Percentiles rank a stretch among this genome's conserved stretches.
Conservation (phyloP, 1,284 basidiomycete species). For the Prillingera fragicola region DNA sequence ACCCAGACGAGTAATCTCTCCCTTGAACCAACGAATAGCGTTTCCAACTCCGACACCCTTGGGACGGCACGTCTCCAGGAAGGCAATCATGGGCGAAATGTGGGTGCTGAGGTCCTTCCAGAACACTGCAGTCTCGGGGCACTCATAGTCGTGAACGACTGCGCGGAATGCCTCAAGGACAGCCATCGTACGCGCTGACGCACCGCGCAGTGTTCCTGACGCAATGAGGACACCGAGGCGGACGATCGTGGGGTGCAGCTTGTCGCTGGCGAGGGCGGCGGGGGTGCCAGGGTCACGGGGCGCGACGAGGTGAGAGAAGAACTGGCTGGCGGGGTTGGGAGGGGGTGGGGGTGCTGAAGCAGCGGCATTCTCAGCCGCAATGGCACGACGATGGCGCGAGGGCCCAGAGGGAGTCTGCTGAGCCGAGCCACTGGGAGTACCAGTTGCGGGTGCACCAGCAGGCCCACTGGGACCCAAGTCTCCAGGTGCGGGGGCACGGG, state of each 20-base stretch:
- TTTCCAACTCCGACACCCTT: constrained; percentile 49
- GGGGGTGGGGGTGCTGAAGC: constrained; percentile 18
- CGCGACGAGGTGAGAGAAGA: constrained; percentile 64
- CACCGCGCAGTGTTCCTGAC: constrained; percentile 42
- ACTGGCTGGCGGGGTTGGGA: constrained; percentile 15
- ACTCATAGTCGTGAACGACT: constrained; percentile 45
- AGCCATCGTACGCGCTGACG: constrained; percentile 50
- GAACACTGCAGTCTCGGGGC: constrained; percentile 42
- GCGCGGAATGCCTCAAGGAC: constrained; percentile 51
- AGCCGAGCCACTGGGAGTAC: neutral
- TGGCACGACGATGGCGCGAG: constrained; percentile 13
- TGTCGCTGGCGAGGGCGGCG: constrained; percentile 25
- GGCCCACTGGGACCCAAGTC: neutral
- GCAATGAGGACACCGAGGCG: constrained; percentile 45
- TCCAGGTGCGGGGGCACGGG: constrained; percentile 20
- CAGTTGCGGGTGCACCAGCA: neutral
- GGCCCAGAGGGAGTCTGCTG: neutral
- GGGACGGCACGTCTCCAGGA: constrained; percentile 45
- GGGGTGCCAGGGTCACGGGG: constrained; percentile 32
- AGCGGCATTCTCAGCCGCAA: constrained; percentile 7
- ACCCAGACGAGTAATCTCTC: constrained; percentile 87
- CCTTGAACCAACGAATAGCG: constrained; percentile 68
- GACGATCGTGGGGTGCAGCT: constrained; percentile 44
- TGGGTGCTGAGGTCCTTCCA: constrained; percentile 45
- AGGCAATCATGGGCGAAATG: constrained; percentile 49